Conservation (phyloP, 352 stramenopile genomes). For the Phytophthora ohioensis region DNA sequence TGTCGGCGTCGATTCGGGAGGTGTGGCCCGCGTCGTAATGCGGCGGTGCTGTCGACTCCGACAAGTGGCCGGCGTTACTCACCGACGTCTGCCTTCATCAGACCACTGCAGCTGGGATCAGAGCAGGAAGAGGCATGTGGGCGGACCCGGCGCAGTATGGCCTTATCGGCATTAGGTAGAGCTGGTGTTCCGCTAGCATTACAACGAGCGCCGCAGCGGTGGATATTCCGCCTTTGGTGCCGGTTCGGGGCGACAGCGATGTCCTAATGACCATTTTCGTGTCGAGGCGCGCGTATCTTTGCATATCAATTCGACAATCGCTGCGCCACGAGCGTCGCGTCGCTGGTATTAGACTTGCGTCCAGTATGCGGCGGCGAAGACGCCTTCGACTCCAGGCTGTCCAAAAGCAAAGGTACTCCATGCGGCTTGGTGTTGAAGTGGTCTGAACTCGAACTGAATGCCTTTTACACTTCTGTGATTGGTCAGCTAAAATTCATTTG, state of each 20-base stretch:
- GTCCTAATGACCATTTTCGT: conserved; percentile 25
- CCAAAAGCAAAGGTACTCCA: conserved; percentile 19
- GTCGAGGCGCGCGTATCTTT: conserved; percentile 33
- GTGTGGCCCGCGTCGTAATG: conserved; percentile 3
- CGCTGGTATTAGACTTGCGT: conserved; percentile 16
- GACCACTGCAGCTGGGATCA: conserved; percentile 32
- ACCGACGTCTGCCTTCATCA: conserved; percentile 14
- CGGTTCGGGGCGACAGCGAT: conserved; percentile 5
- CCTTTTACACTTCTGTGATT: conserved; percentile 23
- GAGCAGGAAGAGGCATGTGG: conserved; percentile 22
- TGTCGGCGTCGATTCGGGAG: conserved; percentile 14
- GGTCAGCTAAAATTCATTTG: neutral
- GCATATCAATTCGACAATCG: conserved; percentile 40
- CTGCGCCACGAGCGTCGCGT: conserved; percentile 30
- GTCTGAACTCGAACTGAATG: conserved; percentile 36
- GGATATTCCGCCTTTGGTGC: conserved; percentile 29
- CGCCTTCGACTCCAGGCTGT: conserved; percentile 12
- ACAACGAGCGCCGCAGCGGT: conserved; percentile 3
- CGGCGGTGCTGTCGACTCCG: conserved; percentile 6
- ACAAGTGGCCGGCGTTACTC: conserved; percentile 28
- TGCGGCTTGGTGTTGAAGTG: conserved; percentile 31
- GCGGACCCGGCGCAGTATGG: neutral
- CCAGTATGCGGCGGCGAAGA: conserved; percentile 21
- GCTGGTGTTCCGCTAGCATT: neutral
- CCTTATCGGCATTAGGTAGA: conserved; percentile 7